A percentile compares a stretch with the other conserved stretches of the same genome.
phyloP scores from a whole-genome alignment of 345 rosid genomes.

The Eucalyptus marginata region DNA sequence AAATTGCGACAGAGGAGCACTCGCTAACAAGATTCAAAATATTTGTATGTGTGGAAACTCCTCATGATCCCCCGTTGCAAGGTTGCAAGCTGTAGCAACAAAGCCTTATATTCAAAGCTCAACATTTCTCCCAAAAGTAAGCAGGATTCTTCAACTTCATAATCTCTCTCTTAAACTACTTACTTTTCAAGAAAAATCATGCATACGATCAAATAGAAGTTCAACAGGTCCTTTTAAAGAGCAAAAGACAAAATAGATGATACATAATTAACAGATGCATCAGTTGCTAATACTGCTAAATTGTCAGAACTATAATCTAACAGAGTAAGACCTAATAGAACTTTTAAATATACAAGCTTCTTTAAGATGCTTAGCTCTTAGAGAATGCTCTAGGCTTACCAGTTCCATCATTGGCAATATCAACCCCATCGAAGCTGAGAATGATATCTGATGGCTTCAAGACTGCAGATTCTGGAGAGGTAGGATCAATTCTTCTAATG shows the following conservation, averaged over 20 bases:
- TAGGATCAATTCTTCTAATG: slow-evolving; percentile 84
- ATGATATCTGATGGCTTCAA: slow-evolving; percentile 82
- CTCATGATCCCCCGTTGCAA: background rate
- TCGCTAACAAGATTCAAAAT: background rate
- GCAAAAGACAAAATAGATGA: background rate
- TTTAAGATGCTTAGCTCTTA: background rate
- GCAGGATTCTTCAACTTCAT: background rate
- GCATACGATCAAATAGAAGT: background rate
- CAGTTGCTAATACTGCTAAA: background rate
- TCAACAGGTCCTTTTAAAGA: background rate
- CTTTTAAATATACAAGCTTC: background rate
- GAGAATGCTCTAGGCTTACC: slow-evolving; percentile 14
- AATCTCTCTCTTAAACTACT: background rate
- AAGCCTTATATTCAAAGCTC: background rate
- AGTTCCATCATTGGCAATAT: slow-evolving; percentile 96
- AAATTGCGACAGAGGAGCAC: background rate
- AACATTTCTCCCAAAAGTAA: background rate
- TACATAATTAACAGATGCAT: background rate
- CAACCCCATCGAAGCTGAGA: slow-evolving; percentile 71
- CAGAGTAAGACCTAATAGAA: background rate
- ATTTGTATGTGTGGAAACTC: background rate
- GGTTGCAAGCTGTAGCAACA: background rate
- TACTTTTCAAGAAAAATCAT: background rate
- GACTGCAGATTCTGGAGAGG: slow-evolving; percentile 73
- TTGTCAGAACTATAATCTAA: background rate